Percentiles rank a stretch among this genome's conserved stretches.
Evolutionary conservation across 179 eudicot genomes (phyloP).

Genomic region (Corrigiola litoralis): DNA sequence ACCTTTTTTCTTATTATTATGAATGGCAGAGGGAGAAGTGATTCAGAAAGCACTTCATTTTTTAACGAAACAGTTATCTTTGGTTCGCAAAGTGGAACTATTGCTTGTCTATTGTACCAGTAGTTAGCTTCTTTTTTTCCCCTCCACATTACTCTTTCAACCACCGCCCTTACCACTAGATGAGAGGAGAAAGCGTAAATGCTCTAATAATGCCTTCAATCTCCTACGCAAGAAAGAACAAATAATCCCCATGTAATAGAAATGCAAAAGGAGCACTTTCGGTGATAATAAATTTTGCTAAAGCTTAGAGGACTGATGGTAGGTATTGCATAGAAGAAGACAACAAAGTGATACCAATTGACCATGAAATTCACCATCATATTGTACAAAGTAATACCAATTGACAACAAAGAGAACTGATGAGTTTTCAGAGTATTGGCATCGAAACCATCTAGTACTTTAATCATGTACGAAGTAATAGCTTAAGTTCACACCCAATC

Average conservation of each 20-base stretch:
- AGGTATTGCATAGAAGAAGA: too few relatives aligned
- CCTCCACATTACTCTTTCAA: not conserved
- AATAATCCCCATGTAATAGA: too few relatives aligned
- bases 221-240: too few relatives aligned
- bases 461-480: too few relatives aligned
- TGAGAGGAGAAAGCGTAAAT: not conserved
- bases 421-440: too few relatives aligned
- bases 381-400: too few relatives aligned
- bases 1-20: not conserved
- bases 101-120: constrained; percentile 4
- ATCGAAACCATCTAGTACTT: too few relatives aligned
- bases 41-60: constrained; percentile 10
- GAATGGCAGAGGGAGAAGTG: constrained; percentile 5
- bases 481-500: too few relatives aligned
- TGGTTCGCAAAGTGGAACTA: constrained; percentile 11
- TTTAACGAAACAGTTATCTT: constrained; percentile 2
- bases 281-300: not conserved
- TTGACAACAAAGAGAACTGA: too few relatives aligned
- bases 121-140: not conserved
- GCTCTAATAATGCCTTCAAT: not conserved
- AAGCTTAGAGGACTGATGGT: too few relatives aligned
- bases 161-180: constrained; percentile 18
- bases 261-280: not conserved
- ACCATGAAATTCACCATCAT: too few relatives aligned
- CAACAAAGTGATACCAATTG: too few relatives aligned